Evolutionary conservation across 257 asterid genomes (phyloP).

Genomic region (Solanum sparsipilum): DNA sequence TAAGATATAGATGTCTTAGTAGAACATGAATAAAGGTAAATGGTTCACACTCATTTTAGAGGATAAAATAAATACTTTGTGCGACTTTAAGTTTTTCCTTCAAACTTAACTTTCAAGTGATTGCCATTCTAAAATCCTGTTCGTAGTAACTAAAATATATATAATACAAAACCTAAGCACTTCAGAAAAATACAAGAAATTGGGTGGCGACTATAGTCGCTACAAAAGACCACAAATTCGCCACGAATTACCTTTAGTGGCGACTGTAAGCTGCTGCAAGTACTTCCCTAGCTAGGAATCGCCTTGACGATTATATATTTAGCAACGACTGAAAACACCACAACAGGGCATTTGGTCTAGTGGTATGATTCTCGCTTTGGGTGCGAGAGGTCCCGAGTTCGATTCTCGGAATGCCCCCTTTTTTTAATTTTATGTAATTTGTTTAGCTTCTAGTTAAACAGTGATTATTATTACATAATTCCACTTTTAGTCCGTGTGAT

Average conservation of each 20-base stretch:
- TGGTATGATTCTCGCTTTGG: conserved; percentile 85
- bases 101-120: not conserved
- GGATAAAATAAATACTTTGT: not conserved
- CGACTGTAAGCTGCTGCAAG: too few relatives aligned
- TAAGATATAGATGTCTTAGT: not conserved
- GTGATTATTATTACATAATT: not conserved
- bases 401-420: conserved; percentile 63
- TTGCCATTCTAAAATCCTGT: not conserved
- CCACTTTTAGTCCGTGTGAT: too few relatives aligned
- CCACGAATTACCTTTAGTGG: too few relatives aligned
- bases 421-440: too few relatives aligned
- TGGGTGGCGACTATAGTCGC: too few relatives aligned
- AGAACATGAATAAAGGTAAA: not conserved
- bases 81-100: not conserved
- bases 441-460: not conserved
- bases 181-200: too few relatives aligned
- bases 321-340: fast-evolving
- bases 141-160: too few relatives aligned
- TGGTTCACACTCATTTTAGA: not conserved
- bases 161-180: not conserved
- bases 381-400: conserved; percentile 81
- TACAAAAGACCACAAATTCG: too few relatives aligned
- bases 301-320: too few relatives aligned
- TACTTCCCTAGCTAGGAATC: too few relatives aligned
- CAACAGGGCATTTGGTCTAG: conserved; percentile 73